Percentiles rank a stretch among this genome's conserved stretches.
Conservation (phyloP, 1,284 basidiomycete genomes). For the Rhizopogon hawkerae region DNA sequence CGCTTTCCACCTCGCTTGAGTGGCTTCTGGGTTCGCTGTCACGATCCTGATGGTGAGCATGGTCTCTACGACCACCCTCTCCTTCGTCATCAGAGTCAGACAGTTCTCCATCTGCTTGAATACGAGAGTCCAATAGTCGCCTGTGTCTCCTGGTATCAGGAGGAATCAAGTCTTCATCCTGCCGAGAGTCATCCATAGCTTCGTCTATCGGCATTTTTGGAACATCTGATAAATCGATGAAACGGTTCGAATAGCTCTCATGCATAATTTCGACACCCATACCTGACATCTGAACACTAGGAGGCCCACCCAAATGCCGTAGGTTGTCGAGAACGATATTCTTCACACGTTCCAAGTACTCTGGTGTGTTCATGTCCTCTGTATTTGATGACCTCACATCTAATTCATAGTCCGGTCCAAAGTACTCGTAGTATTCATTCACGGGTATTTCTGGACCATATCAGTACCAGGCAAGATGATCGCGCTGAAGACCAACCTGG, state of each 20-base stretch:
- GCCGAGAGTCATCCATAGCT: constrained; percentile 66
- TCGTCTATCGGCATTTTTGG: constrained; percentile 76
- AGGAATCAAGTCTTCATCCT: constrained; percentile 74
- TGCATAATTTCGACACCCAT: constrained; percentile 14
- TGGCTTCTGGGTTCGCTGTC: constrained; percentile 36
- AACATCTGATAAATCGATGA: constrained; percentile 43
- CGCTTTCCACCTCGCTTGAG: constrained; percentile 30
- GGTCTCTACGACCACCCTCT: constrained; percentile 67
- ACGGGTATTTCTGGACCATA: constrained; percentile 75
- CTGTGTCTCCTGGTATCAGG: constrained; percentile 67
- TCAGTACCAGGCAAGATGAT: constrained; percentile 6
- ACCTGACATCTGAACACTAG: constrained; percentile 86
- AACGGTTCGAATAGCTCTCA: not conserved
- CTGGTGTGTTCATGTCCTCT: constrained; percentile 89
- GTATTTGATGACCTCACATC: constrained; percentile 95
- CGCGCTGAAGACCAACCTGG: constrained; percentile 44
- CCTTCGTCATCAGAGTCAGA: constrained; percentile 86
- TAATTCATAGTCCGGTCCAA: constrained; percentile 96
- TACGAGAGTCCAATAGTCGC: constrained; percentile 60
- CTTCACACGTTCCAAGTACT: constrained; percentile 91
- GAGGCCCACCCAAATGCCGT: constrained; percentile 76
- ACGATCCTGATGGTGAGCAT: constrained; percentile 46
- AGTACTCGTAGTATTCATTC: constrained; percentile 99
- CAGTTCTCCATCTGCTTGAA: constrained; percentile 73
- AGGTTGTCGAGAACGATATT: constrained; percentile 89